Percentiles rank a stretch among this genome's conserved stretches.
Conservation (phyloP, 163 green algal genomes). For the Scenedesmus sp. region DNA sequence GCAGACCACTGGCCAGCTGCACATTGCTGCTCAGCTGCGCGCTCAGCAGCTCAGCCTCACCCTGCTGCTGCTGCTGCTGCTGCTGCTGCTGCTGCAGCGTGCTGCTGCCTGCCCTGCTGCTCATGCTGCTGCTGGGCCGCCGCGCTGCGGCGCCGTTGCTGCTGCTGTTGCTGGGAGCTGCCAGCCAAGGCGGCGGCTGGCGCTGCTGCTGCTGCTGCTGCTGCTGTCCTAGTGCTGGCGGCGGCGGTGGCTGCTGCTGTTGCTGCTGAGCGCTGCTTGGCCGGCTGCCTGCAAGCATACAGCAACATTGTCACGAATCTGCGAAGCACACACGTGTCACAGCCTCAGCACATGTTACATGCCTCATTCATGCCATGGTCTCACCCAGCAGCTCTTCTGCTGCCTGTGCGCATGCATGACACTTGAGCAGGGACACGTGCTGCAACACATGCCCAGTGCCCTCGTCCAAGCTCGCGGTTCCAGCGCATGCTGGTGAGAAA, state of each 20-base stretch:
- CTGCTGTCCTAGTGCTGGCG: not conserved
- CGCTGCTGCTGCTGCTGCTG: not conserved
- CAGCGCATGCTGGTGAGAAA: too few species aligned
- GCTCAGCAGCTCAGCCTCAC: conserved; percentile 14
- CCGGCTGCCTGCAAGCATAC: conserved; percentile 12
- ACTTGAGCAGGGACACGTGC: too few species aligned
- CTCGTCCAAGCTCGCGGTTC: too few species aligned
- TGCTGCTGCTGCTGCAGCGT: not conserved
- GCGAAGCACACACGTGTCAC: not conserved
- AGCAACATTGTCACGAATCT: too few species aligned
- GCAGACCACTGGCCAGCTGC: conserved; percentile 12
- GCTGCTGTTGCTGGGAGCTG: not conserved
- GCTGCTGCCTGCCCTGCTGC: not conserved
- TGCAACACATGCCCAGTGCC: not conserved
- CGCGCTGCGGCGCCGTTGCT: not conserved
- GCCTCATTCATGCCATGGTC: not conserved
- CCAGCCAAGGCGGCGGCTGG: not conserved
- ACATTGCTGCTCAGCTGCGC: conserved; percentile 25
- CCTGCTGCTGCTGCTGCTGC: conserved; percentile 37
- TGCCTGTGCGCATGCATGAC: too few species aligned
- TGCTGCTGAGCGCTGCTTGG: not conserved
- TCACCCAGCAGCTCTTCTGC: too few species aligned
- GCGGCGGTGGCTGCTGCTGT: conserved; percentile 6
- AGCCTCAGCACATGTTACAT: not conserved
- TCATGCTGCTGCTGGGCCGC: not conserved